Conservation (phyloP, 768 basidiomycete genomes). For the Filobasidium wieringae region DNA sequence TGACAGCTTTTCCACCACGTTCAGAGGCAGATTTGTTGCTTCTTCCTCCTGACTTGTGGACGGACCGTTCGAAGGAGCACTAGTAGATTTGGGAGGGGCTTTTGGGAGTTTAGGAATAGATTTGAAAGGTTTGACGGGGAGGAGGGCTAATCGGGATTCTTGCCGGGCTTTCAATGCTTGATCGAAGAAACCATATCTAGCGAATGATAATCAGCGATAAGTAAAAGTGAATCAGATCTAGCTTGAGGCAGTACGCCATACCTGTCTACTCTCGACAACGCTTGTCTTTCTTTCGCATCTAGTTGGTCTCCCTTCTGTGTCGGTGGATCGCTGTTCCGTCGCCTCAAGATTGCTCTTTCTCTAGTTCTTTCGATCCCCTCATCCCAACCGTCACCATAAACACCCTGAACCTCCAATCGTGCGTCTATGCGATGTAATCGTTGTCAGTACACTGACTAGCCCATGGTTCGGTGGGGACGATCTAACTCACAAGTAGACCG, state of each 20-base stretch:
- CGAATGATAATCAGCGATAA: neutral
- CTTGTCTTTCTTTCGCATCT: slow-evolving; percentile 57
- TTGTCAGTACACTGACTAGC: neutral
- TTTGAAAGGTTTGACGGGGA: slow-evolving; percentile 52
- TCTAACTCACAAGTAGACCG: slow-evolving; percentile 36
- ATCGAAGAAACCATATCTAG: slow-evolving; percentile 83
- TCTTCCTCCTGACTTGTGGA: slow-evolving; percentile 29
- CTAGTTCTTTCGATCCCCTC: slow-evolving; percentile 90
- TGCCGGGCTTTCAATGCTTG: slow-evolving; percentile 51
- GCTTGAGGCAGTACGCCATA: slow-evolving; percentile 41
- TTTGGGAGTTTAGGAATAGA: slow-evolving; percentile 45
- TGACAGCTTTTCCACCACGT: slow-evolving; percentile 17
- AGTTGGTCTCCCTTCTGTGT: slow-evolving; percentile 49
- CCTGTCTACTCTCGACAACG: slow-evolving; percentile 75
- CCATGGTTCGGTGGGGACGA: neutral
- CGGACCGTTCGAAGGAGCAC: neutral
- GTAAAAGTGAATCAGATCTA: neutral
- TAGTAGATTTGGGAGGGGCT: neutral
- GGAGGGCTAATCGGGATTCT: slow-evolving; percentile 61
- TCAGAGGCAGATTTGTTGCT: slow-evolving; percentile 40
- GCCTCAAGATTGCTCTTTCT: slow-evolving; percentile 40
- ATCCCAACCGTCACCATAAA: slow-evolving; percentile 85
- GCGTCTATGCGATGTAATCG: slow-evolving; percentile 45
- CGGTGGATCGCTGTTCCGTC: slow-evolving; percentile 37
- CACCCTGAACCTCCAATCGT: slow-evolving; percentile 74